Evolutionary conservation across 257 asterid species (phyloP).

Genomic region (Scutellaria minor): DNA sequence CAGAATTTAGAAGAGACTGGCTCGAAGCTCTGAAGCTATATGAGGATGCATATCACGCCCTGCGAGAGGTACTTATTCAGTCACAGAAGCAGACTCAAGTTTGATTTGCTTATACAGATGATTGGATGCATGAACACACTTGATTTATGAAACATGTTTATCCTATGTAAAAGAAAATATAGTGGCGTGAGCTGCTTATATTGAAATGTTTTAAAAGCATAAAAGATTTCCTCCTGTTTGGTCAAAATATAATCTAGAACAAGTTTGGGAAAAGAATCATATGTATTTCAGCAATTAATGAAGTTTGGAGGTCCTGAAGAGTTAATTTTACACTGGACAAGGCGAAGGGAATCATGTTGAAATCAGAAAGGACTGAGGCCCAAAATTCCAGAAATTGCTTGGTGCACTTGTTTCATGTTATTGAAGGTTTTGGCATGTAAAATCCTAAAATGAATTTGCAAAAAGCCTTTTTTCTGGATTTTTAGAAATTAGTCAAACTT

Average conservation of each 20-base stretch:
- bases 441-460: neutral
- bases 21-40: constrained; percentile 84
- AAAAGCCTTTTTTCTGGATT: neutral
- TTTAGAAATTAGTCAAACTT: neutral
- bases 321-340: neutral
- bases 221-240: neutral
- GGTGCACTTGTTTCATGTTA: neutral
- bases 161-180: neutral
- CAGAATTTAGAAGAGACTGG: constrained; percentile 98
- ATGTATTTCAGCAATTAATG: constrained; percentile 3
- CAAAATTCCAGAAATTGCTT: neutral
- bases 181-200: neutral
- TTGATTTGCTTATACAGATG: constrained; percentile 32
- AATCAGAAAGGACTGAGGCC: constrained; percentile 2
- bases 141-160: neutral
- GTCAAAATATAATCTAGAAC: no score
- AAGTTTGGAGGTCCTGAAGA: constrained; percentile 4
- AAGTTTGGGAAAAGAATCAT: neutral
- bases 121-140: constrained; percentile 16
- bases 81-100: constrained; percentile 24
- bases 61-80: constrained; percentile 71
- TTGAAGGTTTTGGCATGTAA: neutral
- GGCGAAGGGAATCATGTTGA: neutral
- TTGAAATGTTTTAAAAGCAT: constrained; percentile 15
- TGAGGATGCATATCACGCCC: constrained; percentile 86